These are phyloP conservation scores for Sodiomyces alkalinus DNA, from an alignment of 2,329 filamentous ascomycete species.

Conservation along the genomic window DNA sequence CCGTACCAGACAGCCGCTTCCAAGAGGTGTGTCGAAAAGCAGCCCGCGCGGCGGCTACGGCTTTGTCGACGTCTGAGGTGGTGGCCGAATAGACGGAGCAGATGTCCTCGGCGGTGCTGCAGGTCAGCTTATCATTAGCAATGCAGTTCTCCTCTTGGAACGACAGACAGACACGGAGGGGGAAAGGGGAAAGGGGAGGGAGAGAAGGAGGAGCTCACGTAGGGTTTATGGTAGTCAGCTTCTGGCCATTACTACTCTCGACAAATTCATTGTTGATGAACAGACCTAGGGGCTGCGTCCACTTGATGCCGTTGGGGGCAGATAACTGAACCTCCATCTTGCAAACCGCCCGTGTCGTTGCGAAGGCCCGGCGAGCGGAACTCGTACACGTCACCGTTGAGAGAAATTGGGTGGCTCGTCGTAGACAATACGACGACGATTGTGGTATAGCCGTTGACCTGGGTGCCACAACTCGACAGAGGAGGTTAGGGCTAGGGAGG, in stretches of 20 bases:
- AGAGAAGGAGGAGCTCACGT: conserved; percentile 33
- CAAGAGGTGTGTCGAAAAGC: conserved; percentile 54
- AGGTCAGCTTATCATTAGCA: neutral
- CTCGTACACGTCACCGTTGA: no score
- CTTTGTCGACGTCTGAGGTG: conserved; percentile 50
- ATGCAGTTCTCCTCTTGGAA: no score
- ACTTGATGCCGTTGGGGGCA: conserved; percentile 61
- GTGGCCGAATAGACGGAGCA: conserved; percentile 47
- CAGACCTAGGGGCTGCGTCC: conserved; percentile 58
- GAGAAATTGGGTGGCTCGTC: no score
- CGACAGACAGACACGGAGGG: no score
- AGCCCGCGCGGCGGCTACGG: conserved; percentile 52
- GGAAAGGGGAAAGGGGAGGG: conserved; percentile 1
- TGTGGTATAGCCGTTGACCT: no score
- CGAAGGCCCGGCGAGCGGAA: no score
- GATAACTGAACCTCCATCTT: conserved; percentile 45
- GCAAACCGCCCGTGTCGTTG: no score
- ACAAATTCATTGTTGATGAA: conserved; percentile 79
- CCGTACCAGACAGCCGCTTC: conserved; percentile 50
- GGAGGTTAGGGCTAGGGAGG: no score
- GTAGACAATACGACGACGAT: no score
- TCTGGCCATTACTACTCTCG: conserved; percentile 47
- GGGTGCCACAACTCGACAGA: no score
- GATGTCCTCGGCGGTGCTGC: conserved; percentile 47
- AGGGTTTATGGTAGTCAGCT: conserved; percentile 53